Evolutionary conservation across 345 rosid species (phyloP).

Genomic region (Eucalyptus sideroxylon): DNA sequence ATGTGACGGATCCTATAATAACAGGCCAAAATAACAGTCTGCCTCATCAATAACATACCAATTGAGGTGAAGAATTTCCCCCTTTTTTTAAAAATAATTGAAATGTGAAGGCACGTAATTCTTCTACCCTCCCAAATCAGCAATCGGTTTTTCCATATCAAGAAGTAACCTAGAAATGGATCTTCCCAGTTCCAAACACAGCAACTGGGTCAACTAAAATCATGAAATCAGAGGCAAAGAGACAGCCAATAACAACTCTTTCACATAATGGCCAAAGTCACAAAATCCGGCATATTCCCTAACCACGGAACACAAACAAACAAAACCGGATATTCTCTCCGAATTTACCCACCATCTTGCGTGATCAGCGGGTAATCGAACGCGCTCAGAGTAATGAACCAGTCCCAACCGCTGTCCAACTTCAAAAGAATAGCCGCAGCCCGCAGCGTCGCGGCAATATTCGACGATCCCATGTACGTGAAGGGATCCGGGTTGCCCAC

Average conservation of each 20-base stretch:
- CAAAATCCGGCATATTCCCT: not conserved
- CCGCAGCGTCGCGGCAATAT: conserved; percentile 52
- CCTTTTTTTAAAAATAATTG: not conserved
- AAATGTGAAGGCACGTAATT: not conserved
- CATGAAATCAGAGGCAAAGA: not conserved
- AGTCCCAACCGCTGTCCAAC: conserved; percentile 73
- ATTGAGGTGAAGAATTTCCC: not conserved
- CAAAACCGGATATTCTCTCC: not conserved
- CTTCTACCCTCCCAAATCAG: not conserved
- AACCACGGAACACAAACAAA: not conserved
- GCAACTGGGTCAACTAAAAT: not conserved
- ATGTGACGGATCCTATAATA: not conserved
- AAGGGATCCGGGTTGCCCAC: conserved; percentile 70
- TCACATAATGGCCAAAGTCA: not conserved
- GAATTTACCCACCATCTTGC: conserved; percentile 64
- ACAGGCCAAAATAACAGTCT: not conserved
- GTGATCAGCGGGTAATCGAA: conserved; percentile 86
- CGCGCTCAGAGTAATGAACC: conserved; percentile 87
- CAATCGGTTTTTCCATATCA: not conserved
- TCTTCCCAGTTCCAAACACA: not conserved
- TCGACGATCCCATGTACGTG: conserved; percentile 65
- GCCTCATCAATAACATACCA: not conserved
- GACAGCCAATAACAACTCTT: not conserved
- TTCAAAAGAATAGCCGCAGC: conserved; percentile 76
- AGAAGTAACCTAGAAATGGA: not conserved